Conservation (phyloP, 257 asterid genomes). For the Galeopsis tetrahit region DNA sequence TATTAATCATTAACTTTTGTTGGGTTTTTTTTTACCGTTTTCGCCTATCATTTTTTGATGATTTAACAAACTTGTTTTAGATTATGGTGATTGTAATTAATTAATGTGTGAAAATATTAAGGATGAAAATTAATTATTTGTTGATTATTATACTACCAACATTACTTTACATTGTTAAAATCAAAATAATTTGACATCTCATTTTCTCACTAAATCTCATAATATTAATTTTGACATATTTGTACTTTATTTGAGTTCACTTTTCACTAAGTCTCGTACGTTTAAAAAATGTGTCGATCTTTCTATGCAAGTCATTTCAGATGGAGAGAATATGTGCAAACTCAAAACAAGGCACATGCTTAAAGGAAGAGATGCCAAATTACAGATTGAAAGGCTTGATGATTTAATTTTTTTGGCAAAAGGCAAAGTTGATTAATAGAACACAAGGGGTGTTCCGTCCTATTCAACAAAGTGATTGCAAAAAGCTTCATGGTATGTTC, state of each 20-base stretch:
- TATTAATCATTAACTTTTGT: slow-evolving; percentile 30
- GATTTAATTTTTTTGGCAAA: too few relatives aligned
- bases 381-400: slow-evolving; percentile 17
- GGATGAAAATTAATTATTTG: slow-evolving; percentile 2
- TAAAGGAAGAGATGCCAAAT: slow-evolving; percentile 28
- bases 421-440: too few relatives aligned
- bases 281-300: too few relatives aligned
- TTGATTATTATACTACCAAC: neutral
- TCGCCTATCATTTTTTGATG: slow-evolving; percentile 7
- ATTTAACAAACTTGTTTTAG: slow-evolving; percentile 26
- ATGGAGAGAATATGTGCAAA: too few relatives aligned
- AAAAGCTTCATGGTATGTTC: slow-evolving; percentile 17
- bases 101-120: slow-evolving; percentile 13
- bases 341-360: slow-evolving; percentile 27
- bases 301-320: too few relatives aligned
- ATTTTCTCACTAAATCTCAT: too few relatives aligned
- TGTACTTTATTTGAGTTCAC: too few relatives aligned
- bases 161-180: too few relatives aligned
- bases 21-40: neutral
- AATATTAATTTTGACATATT: too few relatives aligned
- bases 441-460: too few relatives aligned
- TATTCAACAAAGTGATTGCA: neutral
- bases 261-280: too few relatives aligned
- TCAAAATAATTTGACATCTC: too few relatives aligned
- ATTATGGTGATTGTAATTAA: slow-evolving; percentile 23